phyloP scores from a whole-genome alignment of 192 early-diverging fungal genomes.

The Oehlia diaphana region DNA sequence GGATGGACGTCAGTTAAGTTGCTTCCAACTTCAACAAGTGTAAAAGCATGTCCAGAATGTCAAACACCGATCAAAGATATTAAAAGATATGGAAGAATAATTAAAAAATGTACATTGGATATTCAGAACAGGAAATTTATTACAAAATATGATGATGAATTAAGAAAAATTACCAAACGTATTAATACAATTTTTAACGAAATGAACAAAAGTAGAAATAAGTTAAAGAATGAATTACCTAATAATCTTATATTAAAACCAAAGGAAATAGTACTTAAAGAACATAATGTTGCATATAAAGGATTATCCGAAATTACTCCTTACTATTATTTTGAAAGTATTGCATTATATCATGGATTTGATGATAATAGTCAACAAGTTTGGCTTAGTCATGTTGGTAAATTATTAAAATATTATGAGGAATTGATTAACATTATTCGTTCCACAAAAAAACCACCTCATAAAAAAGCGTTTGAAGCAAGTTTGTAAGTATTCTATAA shows the following conservation, averaged over 20 bases:
- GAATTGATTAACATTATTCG: too few relatives aligned
- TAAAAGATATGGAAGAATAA: slow-evolving; percentile 22
- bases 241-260: background rate
- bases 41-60: slow-evolving; percentile 20
- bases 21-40: background rate
- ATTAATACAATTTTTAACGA: background rate
- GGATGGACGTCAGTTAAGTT: background rate
- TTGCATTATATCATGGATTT: too few relatives aligned
- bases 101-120: slow-evolving; percentile 14
- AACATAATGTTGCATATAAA: too few relatives aligned
- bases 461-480: too few relatives aligned
- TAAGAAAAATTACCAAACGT: background rate
- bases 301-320: too few relatives aligned
- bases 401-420: too few relatives aligned
- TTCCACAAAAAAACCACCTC: too few relatives aligned
- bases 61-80: slow-evolving; percentile 1
- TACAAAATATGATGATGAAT: background rate
- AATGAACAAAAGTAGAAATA: background rate
- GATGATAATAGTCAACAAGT: too few relatives aligned
- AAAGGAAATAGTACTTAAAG: background rate
- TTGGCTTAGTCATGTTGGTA: too few relatives aligned
- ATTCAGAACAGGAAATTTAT: slow-evolving; percentile 28
- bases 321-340: too few relatives aligned
- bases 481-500: too few relatives aligned
- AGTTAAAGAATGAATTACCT: background rate